Conservation (phyloP, 345 rosid genomes). For the Ailanthus altissimus region DNA sequence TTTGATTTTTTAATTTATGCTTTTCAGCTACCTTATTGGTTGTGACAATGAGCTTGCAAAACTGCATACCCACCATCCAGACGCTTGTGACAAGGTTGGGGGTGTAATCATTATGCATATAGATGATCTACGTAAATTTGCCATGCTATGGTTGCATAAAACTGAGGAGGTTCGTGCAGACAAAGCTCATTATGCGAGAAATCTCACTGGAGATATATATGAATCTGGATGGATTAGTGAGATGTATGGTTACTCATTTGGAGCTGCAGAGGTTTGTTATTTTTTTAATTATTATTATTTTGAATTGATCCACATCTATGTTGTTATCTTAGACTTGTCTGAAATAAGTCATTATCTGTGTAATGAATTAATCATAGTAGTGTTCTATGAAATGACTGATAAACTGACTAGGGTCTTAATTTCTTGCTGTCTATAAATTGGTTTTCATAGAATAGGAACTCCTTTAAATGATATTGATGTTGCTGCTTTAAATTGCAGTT, state of each 20-base stretch:
- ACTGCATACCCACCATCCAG: constrained; percentile 91
- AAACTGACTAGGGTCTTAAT: background rate
- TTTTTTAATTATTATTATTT: background rate
- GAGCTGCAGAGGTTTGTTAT: constrained; percentile 90
- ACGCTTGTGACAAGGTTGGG: constrained; percentile 96
- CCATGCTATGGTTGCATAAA: constrained; percentile 92
- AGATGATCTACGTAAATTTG: constrained; percentile 86
- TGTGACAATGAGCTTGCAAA: constrained; percentile 91
- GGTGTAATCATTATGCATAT: constrained; percentile 98
- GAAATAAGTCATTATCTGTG: background rate
- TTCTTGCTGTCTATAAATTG: background rate
- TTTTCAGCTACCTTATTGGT: constrained; percentile 85
- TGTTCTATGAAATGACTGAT: background rate
- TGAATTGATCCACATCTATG: background rate
- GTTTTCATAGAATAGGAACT: background rate
- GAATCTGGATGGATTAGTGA: constrained; percentile 98
- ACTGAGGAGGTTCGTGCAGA: constrained; percentile 97
- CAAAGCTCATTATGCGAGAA: constrained; percentile 84
- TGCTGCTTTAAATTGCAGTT: background rate
- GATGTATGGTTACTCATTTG: constrained; percentile 99
- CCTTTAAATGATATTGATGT: background rate
- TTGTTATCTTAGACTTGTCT: background rate
- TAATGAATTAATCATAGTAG: background rate
- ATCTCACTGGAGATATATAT: constrained; percentile 89
- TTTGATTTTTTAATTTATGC: constrained; percentile 20